These are phyloP conservation scores for Dioscorea alata DNA, from an alignment of 106 monocot species.

Conservation along the genomic window DNA sequence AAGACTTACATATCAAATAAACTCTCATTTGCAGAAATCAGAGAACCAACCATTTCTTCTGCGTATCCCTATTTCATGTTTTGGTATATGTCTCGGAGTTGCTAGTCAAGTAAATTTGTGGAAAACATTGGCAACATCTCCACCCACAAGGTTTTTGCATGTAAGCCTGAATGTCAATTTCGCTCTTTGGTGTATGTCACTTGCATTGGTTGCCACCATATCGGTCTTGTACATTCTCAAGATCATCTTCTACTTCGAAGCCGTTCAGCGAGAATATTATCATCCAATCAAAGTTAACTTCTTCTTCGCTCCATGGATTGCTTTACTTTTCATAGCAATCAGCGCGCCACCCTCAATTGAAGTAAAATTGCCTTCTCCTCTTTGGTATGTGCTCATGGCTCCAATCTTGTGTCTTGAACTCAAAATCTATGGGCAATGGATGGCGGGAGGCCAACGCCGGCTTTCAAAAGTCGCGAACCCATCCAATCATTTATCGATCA, in stretches of 20 bases:
- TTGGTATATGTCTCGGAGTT: slow-evolving; percentile 50
- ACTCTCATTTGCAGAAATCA: no score
- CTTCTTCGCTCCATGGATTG: slow-evolving; percentile 67
- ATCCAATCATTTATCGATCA: slow-evolving; percentile 63
- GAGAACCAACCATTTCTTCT: slow-evolving; percentile 67
- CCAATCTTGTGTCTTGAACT: slow-evolving; percentile 58
- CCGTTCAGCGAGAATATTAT: slow-evolving; percentile 54
- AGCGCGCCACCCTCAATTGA: slow-evolving; percentile 37
- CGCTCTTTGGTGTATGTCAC: slow-evolving; percentile 46
- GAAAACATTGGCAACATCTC: slow-evolving; percentile 43
- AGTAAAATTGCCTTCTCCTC: slow-evolving; percentile 8
- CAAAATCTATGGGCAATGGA: slow-evolving; percentile 78
- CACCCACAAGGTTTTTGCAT: slow-evolving; percentile 28
- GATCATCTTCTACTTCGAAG: slow-evolving; percentile 52
- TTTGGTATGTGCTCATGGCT: slow-evolving; percentile 61
- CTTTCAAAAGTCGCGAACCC: slow-evolving; percentile 84
- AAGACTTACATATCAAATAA: no score
- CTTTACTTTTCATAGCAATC: slow-evolving; percentile 39
- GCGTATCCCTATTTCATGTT: slow-evolving; percentile 45
- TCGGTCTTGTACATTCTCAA: slow-evolving; percentile 36
- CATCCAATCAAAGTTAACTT: slow-evolving; percentile 65
- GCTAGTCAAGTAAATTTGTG: slow-evolving; percentile 53
- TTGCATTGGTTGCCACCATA: slow-evolving; percentile 24
- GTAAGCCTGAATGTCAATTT: slow-evolving; percentile 25
- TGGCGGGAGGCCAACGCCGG: slow-evolving; percentile 49